phyloP scores from a whole-genome alignment of 1,139 yeast species.

The Pichia sp. region DNA sequence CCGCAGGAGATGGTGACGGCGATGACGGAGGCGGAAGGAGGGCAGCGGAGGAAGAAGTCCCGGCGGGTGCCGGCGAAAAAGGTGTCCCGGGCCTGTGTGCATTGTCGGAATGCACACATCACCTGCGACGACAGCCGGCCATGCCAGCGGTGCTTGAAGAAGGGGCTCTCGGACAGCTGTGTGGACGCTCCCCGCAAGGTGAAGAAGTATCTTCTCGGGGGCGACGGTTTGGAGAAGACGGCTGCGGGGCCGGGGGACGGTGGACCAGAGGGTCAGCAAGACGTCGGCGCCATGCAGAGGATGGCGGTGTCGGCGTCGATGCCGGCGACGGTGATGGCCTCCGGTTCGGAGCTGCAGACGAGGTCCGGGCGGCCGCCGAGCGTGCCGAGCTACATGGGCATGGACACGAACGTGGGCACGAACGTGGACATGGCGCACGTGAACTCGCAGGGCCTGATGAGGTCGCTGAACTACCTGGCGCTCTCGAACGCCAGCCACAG shows the following conservation, averaged over 20 bases:
- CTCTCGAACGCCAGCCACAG: background rate
- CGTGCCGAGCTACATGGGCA: background rate
- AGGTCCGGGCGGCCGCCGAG: background rate
- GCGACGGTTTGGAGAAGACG: background rate
- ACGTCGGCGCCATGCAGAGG: too few relatives aligned
- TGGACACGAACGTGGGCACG: background rate
- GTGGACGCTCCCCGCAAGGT: slow-evolving; percentile 86
- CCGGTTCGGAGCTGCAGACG: background rate
- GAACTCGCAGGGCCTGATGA: background rate
- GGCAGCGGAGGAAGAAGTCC: slow-evolving; percentile 10
- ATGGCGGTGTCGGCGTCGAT: background rate
- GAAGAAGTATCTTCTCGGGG: slow-evolving; percentile 69
- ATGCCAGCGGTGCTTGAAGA: slow-evolving; percentile 68
- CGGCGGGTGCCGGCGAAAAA: slow-evolving; percentile 40
- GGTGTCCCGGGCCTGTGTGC: slow-evolving; percentile 78
- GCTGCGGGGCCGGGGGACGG: too few relatives aligned
- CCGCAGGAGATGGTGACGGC: background rate
- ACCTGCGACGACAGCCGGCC: slow-evolving; percentile 83
- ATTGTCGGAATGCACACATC: slow-evolving; percentile 83
- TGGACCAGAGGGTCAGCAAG: too few relatives aligned
- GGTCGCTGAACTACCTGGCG: slow-evolving; percentile 1
- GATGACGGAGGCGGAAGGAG: too few relatives aligned
- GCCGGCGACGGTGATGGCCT: background rate
- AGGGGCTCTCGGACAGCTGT: slow-evolving; percentile 71
- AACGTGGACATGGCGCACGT: background rate